A percentile compares a stretch with the other conserved stretches of the same genome.
Evolutionary conservation across 257 asterid genomes (phyloP).

Genomic region (Jasminum sambac): DNA sequence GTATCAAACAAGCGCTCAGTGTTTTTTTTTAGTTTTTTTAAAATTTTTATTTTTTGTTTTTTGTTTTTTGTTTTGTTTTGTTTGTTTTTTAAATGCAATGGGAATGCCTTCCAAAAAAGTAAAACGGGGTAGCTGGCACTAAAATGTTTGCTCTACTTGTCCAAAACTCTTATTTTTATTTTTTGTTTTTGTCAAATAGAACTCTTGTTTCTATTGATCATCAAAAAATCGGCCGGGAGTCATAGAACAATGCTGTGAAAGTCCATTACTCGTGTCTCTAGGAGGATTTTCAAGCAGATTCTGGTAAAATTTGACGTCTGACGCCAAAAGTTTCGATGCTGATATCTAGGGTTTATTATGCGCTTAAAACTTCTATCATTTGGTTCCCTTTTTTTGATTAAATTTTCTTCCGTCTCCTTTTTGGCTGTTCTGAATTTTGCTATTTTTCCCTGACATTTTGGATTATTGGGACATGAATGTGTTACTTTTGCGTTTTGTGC

Average conservation of each 20-base stretch:
- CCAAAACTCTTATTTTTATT: too few relatives aligned
- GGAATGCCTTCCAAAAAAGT: too few relatives aligned
- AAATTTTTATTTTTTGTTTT: too few relatives aligned
- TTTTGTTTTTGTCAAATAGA: too few relatives aligned
- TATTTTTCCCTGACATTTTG: too few relatives aligned
- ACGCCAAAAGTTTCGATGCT: background rate
- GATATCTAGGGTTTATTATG: conserved; percentile 14
- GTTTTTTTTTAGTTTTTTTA: too few relatives aligned
- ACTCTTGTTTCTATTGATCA: too few relatives aligned
- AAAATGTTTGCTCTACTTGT: too few relatives aligned
- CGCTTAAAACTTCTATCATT: background rate
- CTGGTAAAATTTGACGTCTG: background rate
- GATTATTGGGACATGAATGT: background rate
- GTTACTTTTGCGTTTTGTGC: background rate
- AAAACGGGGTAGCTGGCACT: too few relatives aligned
- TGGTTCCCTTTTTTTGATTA: background rate
- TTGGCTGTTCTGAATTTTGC: background rate
- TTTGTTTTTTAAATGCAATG: too few relatives aligned
- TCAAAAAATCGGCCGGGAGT: background rate
- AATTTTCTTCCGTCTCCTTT: background rate
- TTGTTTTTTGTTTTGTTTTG: too few relatives aligned
- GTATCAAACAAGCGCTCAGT: too few relatives aligned
- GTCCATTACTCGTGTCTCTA: background rate
- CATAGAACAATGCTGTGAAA: background rate
- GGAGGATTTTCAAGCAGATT: background rate